Percentiles rank a stretch among this genome's conserved stretches.
phyloP scores from a whole-genome alignment of 345 rosid genomes.

The Stellera chamaejasme region DNA sequence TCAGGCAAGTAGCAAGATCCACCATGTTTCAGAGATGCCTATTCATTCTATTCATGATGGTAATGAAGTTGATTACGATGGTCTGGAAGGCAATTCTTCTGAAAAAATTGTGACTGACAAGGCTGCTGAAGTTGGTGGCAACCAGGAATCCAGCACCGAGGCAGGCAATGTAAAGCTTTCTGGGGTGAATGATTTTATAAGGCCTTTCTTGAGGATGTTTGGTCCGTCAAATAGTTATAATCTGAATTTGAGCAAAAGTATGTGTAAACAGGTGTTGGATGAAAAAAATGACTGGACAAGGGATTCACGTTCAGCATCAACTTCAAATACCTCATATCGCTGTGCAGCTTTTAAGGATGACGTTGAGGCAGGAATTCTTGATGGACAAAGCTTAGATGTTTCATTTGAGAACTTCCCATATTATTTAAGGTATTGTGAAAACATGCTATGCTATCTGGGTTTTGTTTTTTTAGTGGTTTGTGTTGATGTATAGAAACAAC shows the following conservation, averaged over 20 bases:
- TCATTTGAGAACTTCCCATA: constrained; percentile 83
- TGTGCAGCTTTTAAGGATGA: constrained; percentile 54
- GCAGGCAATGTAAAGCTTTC: constrained; percentile 63
- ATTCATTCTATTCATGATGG: constrained; percentile 47
- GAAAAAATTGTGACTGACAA: constrained; percentile 42
- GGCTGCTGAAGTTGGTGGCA: constrained; percentile 51
- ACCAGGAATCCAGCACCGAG: constrained; percentile 53
- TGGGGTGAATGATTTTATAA: constrained; percentile 60
- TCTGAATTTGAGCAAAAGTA: constrained; percentile 57
- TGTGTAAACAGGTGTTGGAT: constrained; percentile 72
- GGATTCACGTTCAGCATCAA: constrained; percentile 55
- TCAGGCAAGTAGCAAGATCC: constrained; percentile 36
- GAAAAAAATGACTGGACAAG: constrained; percentile 57
- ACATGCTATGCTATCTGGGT: constrained; percentile 7
- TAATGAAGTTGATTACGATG: constrained; percentile 43
- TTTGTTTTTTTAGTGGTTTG: no score
- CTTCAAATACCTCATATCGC: constrained; percentile 46
- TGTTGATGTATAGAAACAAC: no score
- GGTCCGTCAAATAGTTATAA: constrained; percentile 48
- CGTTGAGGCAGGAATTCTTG: constrained; percentile 66
- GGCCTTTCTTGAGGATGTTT: constrained; percentile 54
- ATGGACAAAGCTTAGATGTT: constrained; percentile 58
- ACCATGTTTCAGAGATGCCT: constrained; percentile 37
- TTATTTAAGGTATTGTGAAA: constrained; percentile 58
- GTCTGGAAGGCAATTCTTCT: constrained; percentile 50